A percentile compares a stretch with the other conserved stretches of the same genome.
These are phyloP conservation scores for Furculomyces boomerangus DNA, from an alignment of 371 early-diverging fungal genomes.

Conservation along the genomic window DNA sequence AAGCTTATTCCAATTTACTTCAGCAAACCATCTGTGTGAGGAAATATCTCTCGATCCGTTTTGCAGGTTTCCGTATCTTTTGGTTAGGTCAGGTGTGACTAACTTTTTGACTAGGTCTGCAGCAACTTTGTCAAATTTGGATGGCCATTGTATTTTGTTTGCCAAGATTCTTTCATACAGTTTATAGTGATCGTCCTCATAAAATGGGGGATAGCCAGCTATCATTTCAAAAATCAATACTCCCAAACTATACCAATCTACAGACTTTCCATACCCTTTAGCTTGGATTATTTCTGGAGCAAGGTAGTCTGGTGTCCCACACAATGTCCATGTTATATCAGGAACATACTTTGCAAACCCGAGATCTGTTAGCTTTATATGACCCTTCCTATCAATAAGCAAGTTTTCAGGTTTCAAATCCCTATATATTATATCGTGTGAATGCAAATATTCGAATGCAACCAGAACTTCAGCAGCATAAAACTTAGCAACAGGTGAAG, in stretches of 20 bases:
- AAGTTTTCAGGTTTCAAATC: slow-evolving; percentile 91
- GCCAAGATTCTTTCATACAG: slow-evolving; percentile 89
- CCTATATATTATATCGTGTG: slow-evolving; percentile 81
- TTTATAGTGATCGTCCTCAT: slow-evolving; percentile 86
- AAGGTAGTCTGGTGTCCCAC: slow-evolving; percentile 98
- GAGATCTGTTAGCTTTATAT: slow-evolving; percentile 98
- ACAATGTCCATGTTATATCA: slow-evolving; percentile 91
- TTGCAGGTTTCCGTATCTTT: slow-evolving; percentile 81
- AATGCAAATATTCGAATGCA: slow-evolving; percentile 77
- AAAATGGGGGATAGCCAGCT: slow-evolving; percentile 89
- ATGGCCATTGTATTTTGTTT: slow-evolving; percentile 71
- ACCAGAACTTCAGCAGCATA: slow-evolving; percentile 59
- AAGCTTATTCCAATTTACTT: slow-evolving; percentile 76
- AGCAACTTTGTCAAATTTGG: slow-evolving; percentile 73
- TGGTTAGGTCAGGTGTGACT: slow-evolving; percentile 69
- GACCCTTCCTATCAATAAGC: slow-evolving; percentile 69
- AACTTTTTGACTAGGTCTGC: slow-evolving; percentile 79
- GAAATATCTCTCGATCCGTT: slow-evolving; percentile 83
- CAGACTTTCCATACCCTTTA: slow-evolving; percentile 86
- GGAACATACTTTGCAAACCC: slow-evolving; percentile 96
- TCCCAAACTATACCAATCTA: slow-evolving; percentile 95
- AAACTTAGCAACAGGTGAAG: slow-evolving; percentile 72
- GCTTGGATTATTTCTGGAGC: slow-evolving; percentile 96
- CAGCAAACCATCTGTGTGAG: slow-evolving; percentile 86
- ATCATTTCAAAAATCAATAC: slow-evolving; percentile 89